Conservation (phyloP, 2,329 filamentous ascomycete species). For the Neurospora sp. region DNA sequence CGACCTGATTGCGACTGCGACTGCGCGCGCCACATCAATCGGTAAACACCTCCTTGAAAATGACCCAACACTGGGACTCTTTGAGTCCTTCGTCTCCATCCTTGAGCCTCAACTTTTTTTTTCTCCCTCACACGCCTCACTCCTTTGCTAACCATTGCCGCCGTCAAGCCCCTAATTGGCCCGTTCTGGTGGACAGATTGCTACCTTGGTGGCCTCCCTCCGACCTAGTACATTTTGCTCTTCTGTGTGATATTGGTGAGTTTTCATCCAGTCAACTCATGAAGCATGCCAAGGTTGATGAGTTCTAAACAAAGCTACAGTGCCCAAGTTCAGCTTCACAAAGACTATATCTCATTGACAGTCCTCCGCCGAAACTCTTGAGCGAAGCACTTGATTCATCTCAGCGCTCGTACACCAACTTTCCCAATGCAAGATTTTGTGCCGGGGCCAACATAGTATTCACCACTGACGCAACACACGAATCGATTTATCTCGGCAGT, state of each 20-base stretch:
- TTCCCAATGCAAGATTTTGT: background rate
- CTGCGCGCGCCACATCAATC: background rate
- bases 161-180: constrained; percentile 16
- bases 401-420: background rate
- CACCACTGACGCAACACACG: constrained; percentile 10
- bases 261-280: constrained; percentile 21
- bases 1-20: background rate
- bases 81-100: constrained; percentile 11
- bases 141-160: constrained; percentile 12
- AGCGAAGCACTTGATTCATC: background rate
- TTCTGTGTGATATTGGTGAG: constrained; percentile 35
- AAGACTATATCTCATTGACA: background rate
- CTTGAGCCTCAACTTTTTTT: constrained; percentile 15
- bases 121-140: constrained; percentile 8
- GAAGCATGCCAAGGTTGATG: background rate
- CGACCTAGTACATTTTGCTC: constrained; percentile 12
- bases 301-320: background rate
- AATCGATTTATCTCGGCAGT: constrained; percentile 3
- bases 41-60: constrained; percentile 5
- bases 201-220: constrained; percentile 16
- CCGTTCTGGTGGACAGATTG: constrained; percentile 19
- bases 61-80: constrained; percentile 10
- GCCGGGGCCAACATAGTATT: background rate
- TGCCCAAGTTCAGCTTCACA: background rate
- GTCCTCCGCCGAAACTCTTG: background rate